Conservation (phyloP, 345 rosid genomes). For the Syzygium grande region DNA sequence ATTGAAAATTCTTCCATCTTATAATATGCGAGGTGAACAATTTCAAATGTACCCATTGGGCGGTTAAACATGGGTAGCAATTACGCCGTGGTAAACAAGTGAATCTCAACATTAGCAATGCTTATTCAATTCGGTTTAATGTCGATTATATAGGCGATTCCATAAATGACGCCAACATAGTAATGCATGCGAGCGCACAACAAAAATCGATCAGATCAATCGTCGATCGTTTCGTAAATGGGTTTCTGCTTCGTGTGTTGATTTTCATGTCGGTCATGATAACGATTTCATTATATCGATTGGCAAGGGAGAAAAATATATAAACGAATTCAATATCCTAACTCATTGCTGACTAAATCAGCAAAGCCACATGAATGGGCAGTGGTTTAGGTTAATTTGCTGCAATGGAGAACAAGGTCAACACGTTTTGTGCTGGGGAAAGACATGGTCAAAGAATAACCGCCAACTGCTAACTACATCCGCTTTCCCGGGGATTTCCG, state of each 20-base stretch:
- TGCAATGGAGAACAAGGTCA: background rate
- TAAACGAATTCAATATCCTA: no score
- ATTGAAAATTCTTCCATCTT: background rate
- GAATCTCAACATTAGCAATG: background rate
- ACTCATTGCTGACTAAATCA: background rate
- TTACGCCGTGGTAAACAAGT: background rate
- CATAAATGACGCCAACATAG: background rate
- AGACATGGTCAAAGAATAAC: background rate
- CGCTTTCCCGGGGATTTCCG: background rate
- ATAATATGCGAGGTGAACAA: background rate
- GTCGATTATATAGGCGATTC: background rate
- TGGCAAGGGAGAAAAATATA: background rate
- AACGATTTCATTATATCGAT: background rate
- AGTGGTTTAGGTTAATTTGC: background rate
- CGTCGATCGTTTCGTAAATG: background rate
- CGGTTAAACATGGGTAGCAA: background rate
- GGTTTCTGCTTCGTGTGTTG: rapidly evolving
- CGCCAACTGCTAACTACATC: background rate
- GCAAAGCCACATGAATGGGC: background rate
- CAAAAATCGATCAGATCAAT: background rate
- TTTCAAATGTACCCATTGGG: background rate
- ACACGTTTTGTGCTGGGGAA: background rate
- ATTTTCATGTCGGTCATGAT: background rate
- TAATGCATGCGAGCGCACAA: background rate
- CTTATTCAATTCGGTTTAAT: background rate